These are phyloP conservation scores for Coelastrella sp. DNA, from an alignment of 139 green algal genomes.

Conservation along the genomic window DNA sequence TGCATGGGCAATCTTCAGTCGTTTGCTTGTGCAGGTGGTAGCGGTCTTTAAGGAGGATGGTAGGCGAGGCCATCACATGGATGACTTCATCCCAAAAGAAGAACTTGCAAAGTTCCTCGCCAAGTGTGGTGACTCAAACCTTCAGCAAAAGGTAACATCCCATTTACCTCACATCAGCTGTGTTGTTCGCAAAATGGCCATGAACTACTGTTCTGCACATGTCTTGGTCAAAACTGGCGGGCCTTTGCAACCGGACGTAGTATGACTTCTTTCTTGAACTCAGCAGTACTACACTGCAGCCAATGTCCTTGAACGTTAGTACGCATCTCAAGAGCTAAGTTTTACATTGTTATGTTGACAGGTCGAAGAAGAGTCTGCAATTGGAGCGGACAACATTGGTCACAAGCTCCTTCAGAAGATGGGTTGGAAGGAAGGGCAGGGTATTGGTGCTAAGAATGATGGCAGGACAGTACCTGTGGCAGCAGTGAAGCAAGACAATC, in stretches of 20 bases:
- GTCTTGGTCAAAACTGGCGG: too few relatives aligned
- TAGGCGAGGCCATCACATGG: conserved; percentile 79
- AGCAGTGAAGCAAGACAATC: conserved; percentile 27
- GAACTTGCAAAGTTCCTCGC: conserved; percentile 79
- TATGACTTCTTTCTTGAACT: too few relatives aligned
- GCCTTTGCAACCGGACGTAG: too few relatives aligned
- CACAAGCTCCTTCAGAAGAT: conserved; percentile 86
- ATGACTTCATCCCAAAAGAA: conserved; percentile 82
- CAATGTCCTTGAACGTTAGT: too few relatives aligned
- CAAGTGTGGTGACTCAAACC: conserved; percentile 56
- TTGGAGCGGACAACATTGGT: conserved; percentile 78
- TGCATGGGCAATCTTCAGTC: too few relatives aligned
- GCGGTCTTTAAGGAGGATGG: conserved; percentile 77
- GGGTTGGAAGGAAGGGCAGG: conserved; percentile 83
- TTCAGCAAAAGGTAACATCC: conserved; percentile 43
- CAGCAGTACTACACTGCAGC: too few relatives aligned
- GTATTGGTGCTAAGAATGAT: conserved; percentile 56
- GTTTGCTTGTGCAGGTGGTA: conserved; percentile 40
- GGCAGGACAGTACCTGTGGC: conserved; percentile 66
- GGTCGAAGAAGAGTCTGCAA: conserved; percentile 53
- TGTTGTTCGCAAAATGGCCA: too few relatives aligned
- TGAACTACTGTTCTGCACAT: too few relatives aligned
- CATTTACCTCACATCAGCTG: too few relatives aligned
- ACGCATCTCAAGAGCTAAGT: too few relatives aligned
- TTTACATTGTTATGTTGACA: too few relatives aligned